phyloP scores from a whole-genome alignment of 2,329 filamentous ascomycete species.

The Neurospora sp. region DNA sequence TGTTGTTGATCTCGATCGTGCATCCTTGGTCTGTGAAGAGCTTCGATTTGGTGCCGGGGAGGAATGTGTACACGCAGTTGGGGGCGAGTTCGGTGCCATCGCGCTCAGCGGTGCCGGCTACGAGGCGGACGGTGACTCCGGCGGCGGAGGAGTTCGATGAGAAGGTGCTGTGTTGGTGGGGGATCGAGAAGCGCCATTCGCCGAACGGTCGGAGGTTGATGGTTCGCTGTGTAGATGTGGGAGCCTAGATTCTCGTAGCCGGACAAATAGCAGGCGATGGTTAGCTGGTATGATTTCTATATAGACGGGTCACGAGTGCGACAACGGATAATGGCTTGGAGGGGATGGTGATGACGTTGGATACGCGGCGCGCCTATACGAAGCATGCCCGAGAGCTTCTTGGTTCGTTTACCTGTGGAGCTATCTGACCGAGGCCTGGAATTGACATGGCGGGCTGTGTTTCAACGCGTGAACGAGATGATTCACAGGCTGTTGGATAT shows the following conservation, averaged over 20 bases:
- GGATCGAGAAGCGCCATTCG: slow-evolving; percentile 74
- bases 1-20: slow-evolving; percentile 58
- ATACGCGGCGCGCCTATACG: neutral
- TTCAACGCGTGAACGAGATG: neutral
- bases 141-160: slow-evolving; percentile 2
- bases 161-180: slow-evolving; percentile 23
- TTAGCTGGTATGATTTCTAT: neutral
- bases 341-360: neutral
- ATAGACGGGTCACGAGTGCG: neutral
- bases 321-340: neutral
- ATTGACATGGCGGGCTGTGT: slow-evolving; percentile 11
- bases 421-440: slow-evolving; percentile 15
- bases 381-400: neutral
- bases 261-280: neutral
- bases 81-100: slow-evolving; percentile 89
- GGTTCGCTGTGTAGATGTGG: slow-evolving; percentile 31
- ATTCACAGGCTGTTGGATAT: neutral
- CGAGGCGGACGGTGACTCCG: slow-evolving; percentile 45
- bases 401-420: slow-evolving; percentile 8
- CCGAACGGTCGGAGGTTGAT: slow-evolving; percentile 50
- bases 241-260: slow-evolving; percentile 1
- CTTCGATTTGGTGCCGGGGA: slow-evolving; percentile 67
- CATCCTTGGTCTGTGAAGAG: slow-evolving; percentile 92
- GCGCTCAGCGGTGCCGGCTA: slow-evolving; percentile 78
- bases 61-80: slow-evolving; percentile 69